These are phyloP conservation scores for Gossypium trilobum DNA, from an alignment of 441 rosid genomes.

Conservation along the genomic window DNA sequence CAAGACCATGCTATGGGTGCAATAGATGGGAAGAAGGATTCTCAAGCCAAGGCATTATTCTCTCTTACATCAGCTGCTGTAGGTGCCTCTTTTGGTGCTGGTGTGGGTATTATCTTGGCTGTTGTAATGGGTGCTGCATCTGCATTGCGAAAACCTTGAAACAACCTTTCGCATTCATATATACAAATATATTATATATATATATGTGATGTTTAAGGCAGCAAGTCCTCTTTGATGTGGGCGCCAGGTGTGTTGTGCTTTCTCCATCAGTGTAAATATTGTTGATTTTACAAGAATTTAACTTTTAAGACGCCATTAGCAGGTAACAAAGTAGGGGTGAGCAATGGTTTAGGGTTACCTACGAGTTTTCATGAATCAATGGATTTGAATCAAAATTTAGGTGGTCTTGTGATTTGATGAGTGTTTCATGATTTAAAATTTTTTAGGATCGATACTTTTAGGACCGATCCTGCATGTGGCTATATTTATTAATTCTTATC, in stretches of 20 bases:
- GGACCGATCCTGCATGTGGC: not conserved
- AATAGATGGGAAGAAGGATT: conserved; percentile 27
- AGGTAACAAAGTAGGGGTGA: not conserved
- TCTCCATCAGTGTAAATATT: conserved; percentile 9
- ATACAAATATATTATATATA: not conserved
- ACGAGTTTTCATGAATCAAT: not conserved
- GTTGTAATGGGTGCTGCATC: conserved; percentile 98
- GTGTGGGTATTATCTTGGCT: conserved; percentile 78
- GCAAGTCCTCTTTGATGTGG: not conserved
- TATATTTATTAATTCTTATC: not conserved
- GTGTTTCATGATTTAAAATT: not conserved
- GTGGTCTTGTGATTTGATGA: not conserved
- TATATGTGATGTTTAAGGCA: not conserved
- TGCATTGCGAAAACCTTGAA: conserved; percentile 89
- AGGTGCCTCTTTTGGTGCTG: conserved; percentile 92
- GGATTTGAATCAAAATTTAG: not conserved
- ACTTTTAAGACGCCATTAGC: not conserved
- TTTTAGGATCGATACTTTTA: not conserved
- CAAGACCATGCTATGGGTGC: conserved; percentile 33
- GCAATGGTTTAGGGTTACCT: not conserved
- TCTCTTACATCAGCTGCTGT: conserved; percentile 72
- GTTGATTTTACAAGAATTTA: not conserved
- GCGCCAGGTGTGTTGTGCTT: not conserved
- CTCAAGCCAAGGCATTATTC: conserved; percentile 57
- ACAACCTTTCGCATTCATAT: conserved; percentile 40